A percentile compares a stretch with the other conserved stretches of the same genome.
Conservation (phyloP, 768 basidiomycete genomes). For the Leccinum barrowsii region DNA sequence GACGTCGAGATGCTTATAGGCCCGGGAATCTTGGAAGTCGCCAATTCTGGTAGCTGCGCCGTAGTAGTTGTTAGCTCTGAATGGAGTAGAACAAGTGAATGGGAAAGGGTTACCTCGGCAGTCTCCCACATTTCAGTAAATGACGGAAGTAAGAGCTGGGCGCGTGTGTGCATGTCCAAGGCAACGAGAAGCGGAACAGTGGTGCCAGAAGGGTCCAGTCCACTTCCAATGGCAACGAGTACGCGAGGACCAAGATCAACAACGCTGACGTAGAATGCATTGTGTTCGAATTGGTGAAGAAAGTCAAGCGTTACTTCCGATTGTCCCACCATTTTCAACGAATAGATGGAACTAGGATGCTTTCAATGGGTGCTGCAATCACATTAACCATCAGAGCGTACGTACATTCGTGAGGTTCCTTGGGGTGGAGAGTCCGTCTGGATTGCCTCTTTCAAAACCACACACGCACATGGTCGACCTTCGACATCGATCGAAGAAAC, state of each 20-base stretch:
- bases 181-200: conserved; percentile 1
- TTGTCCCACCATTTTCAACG: not conserved
- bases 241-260: conserved; percentile 18
- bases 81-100: not conserved
- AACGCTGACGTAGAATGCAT: not conserved
- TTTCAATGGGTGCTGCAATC: not conserved
- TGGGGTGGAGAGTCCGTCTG: not conserved
- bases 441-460: conserved; percentile 1
- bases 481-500: conserved; percentile 10
- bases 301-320: conserved; percentile 7
- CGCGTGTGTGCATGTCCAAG: conserved; percentile 15
- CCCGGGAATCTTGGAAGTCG: no score
- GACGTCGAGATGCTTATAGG: conserved; percentile 15
- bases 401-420: conserved; percentile 4
- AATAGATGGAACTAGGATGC: conserved; percentile 7
- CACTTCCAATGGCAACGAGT: conserved; percentile 2
- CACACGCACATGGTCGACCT: conserved; percentile 15
- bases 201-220: no score
- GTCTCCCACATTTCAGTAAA: not conserved
- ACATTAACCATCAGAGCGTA: no score
- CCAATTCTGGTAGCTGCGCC: conserved; percentile 1
- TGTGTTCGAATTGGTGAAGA: conserved; percentile 10
- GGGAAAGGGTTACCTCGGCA: not conserved
- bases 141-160: not conserved
- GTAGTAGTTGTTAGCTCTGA: not conserved